phyloP scores from a whole-genome alignment of 2,329 filamentous ascomycete genomes.

The Sordariomycetes sp. region DNA sequence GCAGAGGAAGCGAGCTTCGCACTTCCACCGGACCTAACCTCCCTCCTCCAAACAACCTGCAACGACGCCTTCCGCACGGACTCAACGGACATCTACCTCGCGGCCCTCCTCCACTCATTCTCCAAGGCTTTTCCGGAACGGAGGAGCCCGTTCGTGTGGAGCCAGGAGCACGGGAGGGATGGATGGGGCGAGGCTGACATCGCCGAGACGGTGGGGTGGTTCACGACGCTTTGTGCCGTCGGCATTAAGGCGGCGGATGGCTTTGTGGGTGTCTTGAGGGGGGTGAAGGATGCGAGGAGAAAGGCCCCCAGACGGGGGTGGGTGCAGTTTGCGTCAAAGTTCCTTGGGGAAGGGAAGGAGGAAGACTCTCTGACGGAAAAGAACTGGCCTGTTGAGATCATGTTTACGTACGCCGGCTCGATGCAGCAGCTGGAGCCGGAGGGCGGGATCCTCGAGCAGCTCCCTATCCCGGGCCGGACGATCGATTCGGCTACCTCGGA shows the following conservation, averaged over 20 bases:
- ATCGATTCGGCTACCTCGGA: constrained; percentile 25
- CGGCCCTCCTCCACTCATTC: constrained; percentile 41
- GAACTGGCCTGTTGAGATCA: constrained; percentile 40
- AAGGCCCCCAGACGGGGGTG: constrained; percentile 28
- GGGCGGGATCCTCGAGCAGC: constrained; percentile 34
- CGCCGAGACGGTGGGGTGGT: constrained; percentile 45
- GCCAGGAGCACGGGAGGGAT: constrained; percentile 35
- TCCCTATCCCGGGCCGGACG: constrained; percentile 23
- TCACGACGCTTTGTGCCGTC: constrained; percentile 41
- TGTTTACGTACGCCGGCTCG: constrained; percentile 42
- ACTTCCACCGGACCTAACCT: constrained; percentile 25
- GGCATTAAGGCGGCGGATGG: constrained; percentile 29
- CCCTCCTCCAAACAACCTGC: constrained; percentile 25
- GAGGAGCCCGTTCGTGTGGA: constrained; percentile 36
- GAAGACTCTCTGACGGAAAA: constrained; percentile 15
- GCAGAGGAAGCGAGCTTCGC: constrained; percentile 26
- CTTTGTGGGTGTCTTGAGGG: constrained; percentile 34
- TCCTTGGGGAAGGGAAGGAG: too few species aligned
- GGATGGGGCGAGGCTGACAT: constrained; percentile 30
- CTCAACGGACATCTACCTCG: constrained; percentile 37
- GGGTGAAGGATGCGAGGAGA: constrained; percentile 37
- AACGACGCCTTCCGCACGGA: constrained; percentile 36
- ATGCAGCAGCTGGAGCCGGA: constrained; percentile 31
- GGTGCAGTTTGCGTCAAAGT: constrained; percentile 32
- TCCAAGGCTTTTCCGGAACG: constrained; percentile 39